These are phyloP conservation scores for Leishmania mexicana DNA, from an alignment of 208 protist genomes.

Conservation along the genomic window DNA sequence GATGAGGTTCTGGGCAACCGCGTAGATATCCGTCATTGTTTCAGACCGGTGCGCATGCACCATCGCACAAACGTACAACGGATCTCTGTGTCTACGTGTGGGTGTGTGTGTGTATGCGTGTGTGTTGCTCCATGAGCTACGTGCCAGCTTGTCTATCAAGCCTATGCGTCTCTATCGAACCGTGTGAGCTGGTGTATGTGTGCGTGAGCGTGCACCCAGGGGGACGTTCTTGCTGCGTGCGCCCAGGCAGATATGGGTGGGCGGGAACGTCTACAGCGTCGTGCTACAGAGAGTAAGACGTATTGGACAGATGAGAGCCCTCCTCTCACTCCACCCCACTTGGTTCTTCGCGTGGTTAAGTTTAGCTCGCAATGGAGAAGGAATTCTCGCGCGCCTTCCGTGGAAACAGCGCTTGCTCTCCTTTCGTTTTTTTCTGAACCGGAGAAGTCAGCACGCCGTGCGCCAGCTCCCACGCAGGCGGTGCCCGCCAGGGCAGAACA, in stretches of 20 bases:
- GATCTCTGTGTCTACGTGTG: neutral
- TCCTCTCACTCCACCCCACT: neutral
- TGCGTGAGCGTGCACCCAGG: neutral
- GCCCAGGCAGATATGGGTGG: neutral
- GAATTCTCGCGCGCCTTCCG: neutral
- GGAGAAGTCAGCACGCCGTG: neutral
- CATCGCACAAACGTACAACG: neutral
- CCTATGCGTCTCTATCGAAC: neutral
- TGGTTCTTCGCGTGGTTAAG: neutral
- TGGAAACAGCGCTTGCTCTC: too few species aligned
- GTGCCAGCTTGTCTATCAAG: neutral
- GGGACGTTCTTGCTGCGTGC: neutral
- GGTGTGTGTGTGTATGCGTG: neutral
- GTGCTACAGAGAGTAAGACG: neutral
- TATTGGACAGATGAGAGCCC: neutral
- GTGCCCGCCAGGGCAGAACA: neutral
- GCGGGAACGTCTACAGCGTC: neutral
- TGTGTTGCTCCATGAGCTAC: neutral
- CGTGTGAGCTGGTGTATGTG: neutral
- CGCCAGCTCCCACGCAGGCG: neutral
- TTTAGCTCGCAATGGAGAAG: neutral
- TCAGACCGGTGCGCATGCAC: neutral
- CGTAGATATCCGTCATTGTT: constrained; percentile 7
- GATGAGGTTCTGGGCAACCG: constrained; percentile 7
- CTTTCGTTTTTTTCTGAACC: neutral